phyloP scores from a whole-genome alignment of 768 basidiomycete genomes.

The Lactarius trivialis region DNA sequence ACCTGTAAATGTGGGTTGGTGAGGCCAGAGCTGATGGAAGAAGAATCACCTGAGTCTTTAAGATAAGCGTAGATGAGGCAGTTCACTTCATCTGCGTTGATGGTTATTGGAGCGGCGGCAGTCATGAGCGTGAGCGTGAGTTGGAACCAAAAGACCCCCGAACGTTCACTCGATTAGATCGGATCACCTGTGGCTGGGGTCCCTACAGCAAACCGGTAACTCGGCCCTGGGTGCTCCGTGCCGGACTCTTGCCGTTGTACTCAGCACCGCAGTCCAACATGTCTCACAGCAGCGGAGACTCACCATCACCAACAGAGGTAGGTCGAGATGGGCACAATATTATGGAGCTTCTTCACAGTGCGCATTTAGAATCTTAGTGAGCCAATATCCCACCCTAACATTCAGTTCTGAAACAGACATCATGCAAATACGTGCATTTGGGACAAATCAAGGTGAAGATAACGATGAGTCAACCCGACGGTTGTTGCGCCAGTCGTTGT shows the following conservation, averaged over 20 bases:
- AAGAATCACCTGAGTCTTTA: constrained; percentile 61
- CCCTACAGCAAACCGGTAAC: background rate
- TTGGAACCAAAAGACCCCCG: constrained; percentile 29
- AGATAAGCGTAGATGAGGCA: constrained; percentile 82
- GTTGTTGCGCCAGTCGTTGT: constrained; percentile 5
- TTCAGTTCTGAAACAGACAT: constrained; percentile 2
- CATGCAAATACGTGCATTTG: background rate
- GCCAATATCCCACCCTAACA: too few species aligned
- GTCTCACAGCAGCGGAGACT: background rate
- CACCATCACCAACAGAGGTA: background rate
- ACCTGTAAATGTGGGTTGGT: constrained; percentile 39
- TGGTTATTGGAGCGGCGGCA: constrained; percentile 41
- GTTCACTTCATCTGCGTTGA: constrained; percentile 79
- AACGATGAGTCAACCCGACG: background rate
- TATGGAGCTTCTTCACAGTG: constrained; percentile 8
- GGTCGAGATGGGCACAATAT: background rate
- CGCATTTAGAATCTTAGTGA: constrained; percentile 1
- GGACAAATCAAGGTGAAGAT: background rate
- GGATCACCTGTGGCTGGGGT: background rate
- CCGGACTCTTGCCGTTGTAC: background rate
- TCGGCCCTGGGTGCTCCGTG: background rate
- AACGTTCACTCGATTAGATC: constrained; percentile 24
- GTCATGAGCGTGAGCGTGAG: constrained; percentile 21
- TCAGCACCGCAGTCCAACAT: background rate
- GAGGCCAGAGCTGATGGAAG: background rate